These are phyloP conservation scores for Cryptosporidium baileyi DNA, from an alignment of 169 alveolate species.

Conservation along the genomic window DNA sequence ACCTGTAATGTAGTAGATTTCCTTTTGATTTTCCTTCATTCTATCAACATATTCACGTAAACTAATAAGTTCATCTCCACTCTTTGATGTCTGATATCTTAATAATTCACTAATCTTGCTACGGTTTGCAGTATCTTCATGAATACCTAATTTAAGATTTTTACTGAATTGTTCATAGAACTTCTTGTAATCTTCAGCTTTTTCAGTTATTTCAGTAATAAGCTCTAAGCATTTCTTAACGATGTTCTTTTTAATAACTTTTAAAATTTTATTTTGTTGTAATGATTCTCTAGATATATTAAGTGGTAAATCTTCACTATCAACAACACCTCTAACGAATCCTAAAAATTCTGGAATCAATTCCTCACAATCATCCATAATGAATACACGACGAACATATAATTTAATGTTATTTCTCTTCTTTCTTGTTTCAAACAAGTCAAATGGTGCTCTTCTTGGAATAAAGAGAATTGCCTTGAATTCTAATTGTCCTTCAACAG, in stretches of 20 bases:
- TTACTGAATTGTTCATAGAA: slow-evolving; percentile 99
- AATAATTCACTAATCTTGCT: slow-evolving; percentile 93
- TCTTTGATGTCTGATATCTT: slow-evolving; percentile 96
- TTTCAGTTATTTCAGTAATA: slow-evolving; percentile 97
- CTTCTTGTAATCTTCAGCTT: slow-evolving; percentile 98
- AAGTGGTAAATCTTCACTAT: slow-evolving; percentile 99
- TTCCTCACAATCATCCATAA: slow-evolving; percentile 99
- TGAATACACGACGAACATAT: slow-evolving; percentile 99
- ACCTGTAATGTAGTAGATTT: slow-evolving; percentile 99
- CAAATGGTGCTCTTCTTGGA: slow-evolving; percentile 99
- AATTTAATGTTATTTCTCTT: slow-evolving; percentile 98
- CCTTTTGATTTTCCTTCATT: slow-evolving; percentile 99
- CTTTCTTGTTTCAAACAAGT: slow-evolving; percentile 98
- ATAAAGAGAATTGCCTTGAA: slow-evolving; percentile 98
- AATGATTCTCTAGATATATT: slow-evolving; percentile 98
- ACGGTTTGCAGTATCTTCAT: slow-evolving; percentile 97
- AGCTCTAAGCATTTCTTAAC: slow-evolving; percentile 98
- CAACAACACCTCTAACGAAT: slow-evolving; percentile 99
- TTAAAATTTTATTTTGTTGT: slow-evolving; percentile 98
- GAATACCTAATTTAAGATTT: slow-evolving; percentile 98
- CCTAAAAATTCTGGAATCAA: slow-evolving; percentile 99
- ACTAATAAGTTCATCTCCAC: slow-evolving; percentile 97
- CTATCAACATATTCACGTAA: slow-evolving; percentile 97
- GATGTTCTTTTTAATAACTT: slow-evolving; percentile 97
- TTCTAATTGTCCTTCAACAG: slow-evolving; percentile 99